phyloP scores from a whole-genome alignment of 495 filamentous ascomycete species.

The Neurospora cerealis region DNA sequence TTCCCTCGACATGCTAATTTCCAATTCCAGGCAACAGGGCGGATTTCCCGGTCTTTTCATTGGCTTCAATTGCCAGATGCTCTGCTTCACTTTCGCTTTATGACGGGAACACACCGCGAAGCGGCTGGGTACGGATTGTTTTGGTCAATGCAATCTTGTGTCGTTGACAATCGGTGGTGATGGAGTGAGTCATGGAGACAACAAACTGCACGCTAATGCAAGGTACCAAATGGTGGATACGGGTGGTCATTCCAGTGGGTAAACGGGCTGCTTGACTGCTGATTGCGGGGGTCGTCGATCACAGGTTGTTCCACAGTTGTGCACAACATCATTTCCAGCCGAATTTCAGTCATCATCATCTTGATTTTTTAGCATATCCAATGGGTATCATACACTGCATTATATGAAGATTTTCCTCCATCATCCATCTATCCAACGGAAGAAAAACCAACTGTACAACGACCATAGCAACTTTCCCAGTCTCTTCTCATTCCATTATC shows the following conservation, averaged over 20 bases:
- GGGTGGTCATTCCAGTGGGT: no score
- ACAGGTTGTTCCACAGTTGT: no score
- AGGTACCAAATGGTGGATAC: no score
- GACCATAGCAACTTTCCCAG: not conserved
- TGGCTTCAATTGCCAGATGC: not conserved
- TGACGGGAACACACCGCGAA: not conserved
- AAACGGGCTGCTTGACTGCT: no score
- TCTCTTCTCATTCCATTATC: not conserved
- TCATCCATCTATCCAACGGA: not conserved
- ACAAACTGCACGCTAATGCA: no score
- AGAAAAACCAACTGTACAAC: not conserved
- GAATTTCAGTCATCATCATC: not conserved
- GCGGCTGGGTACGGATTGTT: not conserved
- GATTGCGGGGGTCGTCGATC: no score
- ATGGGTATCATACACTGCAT: not conserved
- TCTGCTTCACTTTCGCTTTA: not conserved
- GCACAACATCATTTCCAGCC: no score
- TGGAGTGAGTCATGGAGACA: no score
- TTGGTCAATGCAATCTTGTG: no score
- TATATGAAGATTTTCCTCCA: not conserved
- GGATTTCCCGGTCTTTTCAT: not conserved
- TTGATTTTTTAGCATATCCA: not conserved
- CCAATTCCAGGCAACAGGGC: not conserved
- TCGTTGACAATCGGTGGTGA: no score
- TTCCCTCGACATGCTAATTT: no score